phyloP scores from a whole-genome alignment of 1,139 yeast genomes.

The Kodamaea arcana region DNA sequence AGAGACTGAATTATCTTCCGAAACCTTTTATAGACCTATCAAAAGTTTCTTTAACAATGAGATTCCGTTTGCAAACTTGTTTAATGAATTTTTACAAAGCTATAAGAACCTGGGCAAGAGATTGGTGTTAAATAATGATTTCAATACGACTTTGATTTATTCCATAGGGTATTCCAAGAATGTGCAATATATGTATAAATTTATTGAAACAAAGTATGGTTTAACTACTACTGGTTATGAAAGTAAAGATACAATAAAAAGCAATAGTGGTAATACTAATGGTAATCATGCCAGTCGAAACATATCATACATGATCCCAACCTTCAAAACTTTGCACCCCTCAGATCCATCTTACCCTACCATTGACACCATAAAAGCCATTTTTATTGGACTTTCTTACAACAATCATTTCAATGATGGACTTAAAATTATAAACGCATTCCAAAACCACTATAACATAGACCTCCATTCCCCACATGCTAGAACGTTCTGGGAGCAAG shows the following conservation, averaged over 20 bases:
- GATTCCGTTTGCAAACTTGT: slow-evolving; percentile 19
- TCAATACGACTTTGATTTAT: slow-evolving; percentile 26
- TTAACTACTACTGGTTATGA: slow-evolving; percentile 22
- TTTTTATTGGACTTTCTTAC: slow-evolving; percentile 30
- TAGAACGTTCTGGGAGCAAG: slow-evolving; percentile 33
- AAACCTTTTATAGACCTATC: slow-evolving; percentile 16
- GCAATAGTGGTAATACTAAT: slow-evolving; percentile 7
- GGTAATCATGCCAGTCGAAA: slow-evolving; percentile 3
- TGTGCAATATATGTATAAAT: slow-evolving; percentile 21
- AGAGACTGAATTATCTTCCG: slow-evolving; percentile 20
- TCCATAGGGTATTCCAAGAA: slow-evolving; percentile 32
- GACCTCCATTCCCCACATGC: slow-evolving; percentile 17
- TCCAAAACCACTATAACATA: slow-evolving; percentile 30
- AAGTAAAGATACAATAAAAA: too few relatives aligned
- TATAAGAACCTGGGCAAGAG: slow-evolving; percentile 11
- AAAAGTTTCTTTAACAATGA: slow-evolving; percentile 17
- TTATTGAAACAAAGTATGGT: slow-evolving; percentile 32
- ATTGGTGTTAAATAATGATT: slow-evolving; percentile 19
- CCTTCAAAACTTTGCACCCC: slow-evolving; percentile 1
- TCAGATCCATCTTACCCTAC: slow-evolving; percentile 27
- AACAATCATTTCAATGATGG: slow-evolving; percentile 29
- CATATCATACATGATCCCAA: slow-evolving; percentile 1
- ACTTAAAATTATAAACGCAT: slow-evolving; percentile 32
- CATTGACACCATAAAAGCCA: slow-evolving; percentile 22
- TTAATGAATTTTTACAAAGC: slow-evolving; percentile 19